Evolutionary conservation across 2,329 filamentous ascomycete species (phyloP), one percentile per base, ranked within the genome.

Genomic region (Tolypocladium ovalisporum): DNA sequence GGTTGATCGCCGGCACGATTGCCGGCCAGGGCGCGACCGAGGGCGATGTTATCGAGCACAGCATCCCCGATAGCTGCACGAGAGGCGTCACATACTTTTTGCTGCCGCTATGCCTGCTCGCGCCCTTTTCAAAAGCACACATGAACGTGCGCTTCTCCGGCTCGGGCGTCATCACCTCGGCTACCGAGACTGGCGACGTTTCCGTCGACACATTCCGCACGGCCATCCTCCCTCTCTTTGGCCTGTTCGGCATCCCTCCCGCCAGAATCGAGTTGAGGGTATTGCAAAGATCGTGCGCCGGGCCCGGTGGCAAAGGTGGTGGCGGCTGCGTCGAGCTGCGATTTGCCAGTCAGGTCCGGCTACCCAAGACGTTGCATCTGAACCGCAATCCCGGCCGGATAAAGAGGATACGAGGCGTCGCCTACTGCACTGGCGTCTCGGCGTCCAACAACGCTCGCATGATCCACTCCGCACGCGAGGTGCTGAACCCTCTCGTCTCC

Each of bases 151-250:
- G 91, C 9, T 92, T 99, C 70, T 85, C 88, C 3, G 94, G 94
- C 0, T 87, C 91, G 0, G 94, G 94, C 54, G 93, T 97, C 57
- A 96, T 99, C 64, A 97, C 94, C 1, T 87, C 87, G 12, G 84
- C 90, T 2, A 97, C 92, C 4, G 82, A 89, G 62, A 81, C 81
- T 0, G 91, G 92, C 59, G 94, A 99, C 72, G 84, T 96, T 61
- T 94, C 89, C 3, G 88, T 94, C 64, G 94, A 99, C 72, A 93
- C 88, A 12, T 92, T 99, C 70, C 87, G 94, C 63, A 97, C 93
- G 8, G 93, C 92, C 9, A 86, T 97, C 54, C 80, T 99, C 22
- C 94, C 94, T 4, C 78, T 97, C 22, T 97, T 91, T 73, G 88
- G 87, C 62, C 85, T 88, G 63, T 97, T 97, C 70, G 94, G 92